phyloP scores from a whole-genome alignment of 306 rosid species.

The Gleditsia sinensis region DNA sequence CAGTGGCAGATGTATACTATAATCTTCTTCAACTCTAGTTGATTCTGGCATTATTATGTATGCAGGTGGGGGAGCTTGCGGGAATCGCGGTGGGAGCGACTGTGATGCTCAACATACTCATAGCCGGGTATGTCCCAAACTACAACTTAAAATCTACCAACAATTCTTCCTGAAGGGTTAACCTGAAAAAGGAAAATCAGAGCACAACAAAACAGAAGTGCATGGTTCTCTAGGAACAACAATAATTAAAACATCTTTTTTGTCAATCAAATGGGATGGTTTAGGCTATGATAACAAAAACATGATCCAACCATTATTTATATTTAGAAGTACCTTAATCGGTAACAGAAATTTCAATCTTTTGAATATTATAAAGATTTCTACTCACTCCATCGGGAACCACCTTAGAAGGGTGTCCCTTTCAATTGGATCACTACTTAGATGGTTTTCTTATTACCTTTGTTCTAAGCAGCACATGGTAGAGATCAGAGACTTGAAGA shows the following conservation, averaged over 20 bases:
- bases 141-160: background rate
- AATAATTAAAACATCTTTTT: background rate
- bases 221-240: background rate
- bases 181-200: too few relatives aligned
- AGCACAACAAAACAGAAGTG: background rate
- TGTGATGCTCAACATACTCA: conserved; percentile 82
- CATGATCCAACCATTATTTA: background rate
- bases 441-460: background rate
- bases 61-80: conserved; percentile 86
- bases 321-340: background rate
- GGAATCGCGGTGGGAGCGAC: conserved; percentile 92
- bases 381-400: background rate
- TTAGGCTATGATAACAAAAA: background rate
- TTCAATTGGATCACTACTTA: background rate
- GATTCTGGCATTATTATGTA: background rate
- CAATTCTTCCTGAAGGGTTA: background rate
- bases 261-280: background rate
- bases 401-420: background rate
- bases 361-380: background rate
- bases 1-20: background rate
- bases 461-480: background rate
- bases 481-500: background rate
- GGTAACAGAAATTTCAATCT: background rate
- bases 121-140: conserved; percentile 70
- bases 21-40: background rate